Conservation (phyloP, 306 rosid species). For the Rosa multiflora region DNA sequence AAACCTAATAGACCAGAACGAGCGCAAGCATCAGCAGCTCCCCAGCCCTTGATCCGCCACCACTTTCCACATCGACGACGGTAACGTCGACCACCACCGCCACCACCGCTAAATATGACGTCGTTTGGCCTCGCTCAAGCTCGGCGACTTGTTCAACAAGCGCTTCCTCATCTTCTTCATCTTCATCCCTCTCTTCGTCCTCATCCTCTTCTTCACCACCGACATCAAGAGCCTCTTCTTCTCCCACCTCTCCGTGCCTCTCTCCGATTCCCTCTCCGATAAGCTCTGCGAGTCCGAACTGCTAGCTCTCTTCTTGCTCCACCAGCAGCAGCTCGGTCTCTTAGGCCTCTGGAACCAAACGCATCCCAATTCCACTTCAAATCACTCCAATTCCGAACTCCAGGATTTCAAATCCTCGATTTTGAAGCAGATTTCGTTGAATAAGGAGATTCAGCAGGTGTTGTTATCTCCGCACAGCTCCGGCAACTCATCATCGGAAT, state of each 20-base stretch:
- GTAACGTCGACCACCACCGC: neutral
- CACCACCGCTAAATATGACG: slow-evolving; percentile 32
- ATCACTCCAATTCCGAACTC: too few species aligned
- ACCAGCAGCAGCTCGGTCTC: slow-evolving; percentile 59
- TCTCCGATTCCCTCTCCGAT: slow-evolving; percentile 41
- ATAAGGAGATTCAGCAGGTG: slow-evolving; percentile 64
- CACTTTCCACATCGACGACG: slow-evolving; percentile 54
- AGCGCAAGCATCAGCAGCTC: slow-evolving; percentile 38
- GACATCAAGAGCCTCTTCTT: slow-evolving; percentile 50
- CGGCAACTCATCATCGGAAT: slow-evolving; percentile 35
- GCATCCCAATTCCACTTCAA: slow-evolving; percentile 24
- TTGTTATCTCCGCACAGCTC: slow-evolving; percentile 55
- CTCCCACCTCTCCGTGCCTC: slow-evolving; percentile 32
- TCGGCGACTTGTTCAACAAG: too few species aligned
- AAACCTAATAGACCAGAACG: slow-evolving; percentile 69
- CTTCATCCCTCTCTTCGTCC: slow-evolving; percentile 38
- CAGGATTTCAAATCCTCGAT: too few species aligned
- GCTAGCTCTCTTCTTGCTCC: slow-evolving; percentile 70
- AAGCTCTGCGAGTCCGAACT: slow-evolving; percentile 74
- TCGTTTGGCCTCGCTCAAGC: too few species aligned
- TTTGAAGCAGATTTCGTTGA: slow-evolving; percentile 14
- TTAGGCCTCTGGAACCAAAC: slow-evolving; percentile 59
- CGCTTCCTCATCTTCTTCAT: slow-evolving; percentile 37
- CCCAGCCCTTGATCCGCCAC: slow-evolving; percentile 29
- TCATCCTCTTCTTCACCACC: slow-evolving; percentile 44